Conservation (phyloP, 345 rosid genomes). For the Eucalyptus grandis region DNA sequence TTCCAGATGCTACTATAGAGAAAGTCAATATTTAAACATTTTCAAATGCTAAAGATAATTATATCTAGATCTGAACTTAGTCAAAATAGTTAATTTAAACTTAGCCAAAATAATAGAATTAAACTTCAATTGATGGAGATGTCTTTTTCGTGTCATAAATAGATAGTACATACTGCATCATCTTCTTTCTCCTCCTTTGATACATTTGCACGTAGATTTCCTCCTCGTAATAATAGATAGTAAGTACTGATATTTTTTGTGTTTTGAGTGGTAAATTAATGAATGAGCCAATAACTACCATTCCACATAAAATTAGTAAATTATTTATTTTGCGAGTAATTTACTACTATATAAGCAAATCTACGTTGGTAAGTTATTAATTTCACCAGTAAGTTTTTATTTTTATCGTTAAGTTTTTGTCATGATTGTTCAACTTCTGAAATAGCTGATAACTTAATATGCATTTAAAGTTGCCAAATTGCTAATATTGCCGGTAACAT, state of each 20-base stretch:
- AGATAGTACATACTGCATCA: neutral
- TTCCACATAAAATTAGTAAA: neutral
- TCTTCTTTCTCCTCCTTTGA: neutral
- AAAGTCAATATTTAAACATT: neutral
- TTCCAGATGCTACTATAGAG: neutral
- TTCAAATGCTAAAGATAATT: neutral
- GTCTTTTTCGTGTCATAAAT: neutral
- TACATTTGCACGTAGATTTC: neutral
- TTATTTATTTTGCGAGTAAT: neutral
- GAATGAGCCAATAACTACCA: too few species aligned
- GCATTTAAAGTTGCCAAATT: neutral
- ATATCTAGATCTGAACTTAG: neutral
- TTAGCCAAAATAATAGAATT: neutral
- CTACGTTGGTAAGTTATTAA: neutral
- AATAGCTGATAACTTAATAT: neutral
- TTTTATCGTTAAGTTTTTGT: neutral
- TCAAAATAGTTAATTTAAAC: neutral
- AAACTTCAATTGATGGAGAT: neutral
- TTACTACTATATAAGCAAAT: neutral
- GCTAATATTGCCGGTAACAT: neutral
- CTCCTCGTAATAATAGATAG: neutral
- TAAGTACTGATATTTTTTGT: neutral
- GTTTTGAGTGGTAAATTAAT: neutral
- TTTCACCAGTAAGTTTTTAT: neutral
- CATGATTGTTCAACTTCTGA: neutral